Conservation (phyloP, 2,329 filamentous ascomycete species). For the Ophiostoma sp. region DNA sequence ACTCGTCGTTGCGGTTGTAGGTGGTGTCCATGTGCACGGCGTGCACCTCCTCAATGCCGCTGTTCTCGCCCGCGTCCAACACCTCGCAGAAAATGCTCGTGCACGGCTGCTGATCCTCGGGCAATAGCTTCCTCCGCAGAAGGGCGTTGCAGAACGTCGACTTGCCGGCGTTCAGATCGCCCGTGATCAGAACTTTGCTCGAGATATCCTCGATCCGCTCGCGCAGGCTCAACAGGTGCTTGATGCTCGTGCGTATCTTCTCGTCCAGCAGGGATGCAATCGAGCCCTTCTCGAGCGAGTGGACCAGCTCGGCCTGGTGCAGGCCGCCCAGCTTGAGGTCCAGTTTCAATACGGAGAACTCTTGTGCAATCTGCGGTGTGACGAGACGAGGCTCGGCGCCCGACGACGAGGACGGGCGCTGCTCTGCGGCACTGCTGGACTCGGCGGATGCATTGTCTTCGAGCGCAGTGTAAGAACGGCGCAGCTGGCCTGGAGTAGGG, state of each 20-base stretch:
- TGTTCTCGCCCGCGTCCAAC: conserved; percentile 84
- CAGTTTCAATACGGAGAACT: conserved; percentile 92
- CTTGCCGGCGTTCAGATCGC: conserved; percentile 94
- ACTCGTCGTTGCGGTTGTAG: conserved; percentile 88
- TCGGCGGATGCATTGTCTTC: conserved; percentile 58
- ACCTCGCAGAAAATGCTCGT: conserved; percentile 99
- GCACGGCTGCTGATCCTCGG: conserved; percentile 96
- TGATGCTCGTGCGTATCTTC: conserved; percentile 89
- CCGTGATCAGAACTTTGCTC: conserved; percentile 93
- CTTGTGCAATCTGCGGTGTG: conserved; percentile 86
- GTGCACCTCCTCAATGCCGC: conserved; percentile 88
- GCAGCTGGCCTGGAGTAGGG: neutral
- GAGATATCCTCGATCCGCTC: conserved; percentile 96
- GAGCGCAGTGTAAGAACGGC: conserved; percentile 64
- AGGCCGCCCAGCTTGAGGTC: conserved; percentile 85
- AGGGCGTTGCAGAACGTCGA: conserved; percentile 99
- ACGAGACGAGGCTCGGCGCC: conserved; percentile 62
- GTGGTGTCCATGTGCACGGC: conserved; percentile 75
- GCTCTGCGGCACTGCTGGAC: conserved; percentile 66
- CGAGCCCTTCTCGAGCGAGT: conserved; percentile 87
- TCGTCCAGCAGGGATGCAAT: conserved; percentile 87
- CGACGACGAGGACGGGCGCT: conserved; percentile 49
- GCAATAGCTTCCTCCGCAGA: conserved; percentile 81
- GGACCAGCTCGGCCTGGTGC: conserved; percentile 84
- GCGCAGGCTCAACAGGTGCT: conserved; percentile 77